phyloP scores from a whole-genome alignment of 371 early-diverging fungal species.

The Fennellomyces sp. region DNA sequence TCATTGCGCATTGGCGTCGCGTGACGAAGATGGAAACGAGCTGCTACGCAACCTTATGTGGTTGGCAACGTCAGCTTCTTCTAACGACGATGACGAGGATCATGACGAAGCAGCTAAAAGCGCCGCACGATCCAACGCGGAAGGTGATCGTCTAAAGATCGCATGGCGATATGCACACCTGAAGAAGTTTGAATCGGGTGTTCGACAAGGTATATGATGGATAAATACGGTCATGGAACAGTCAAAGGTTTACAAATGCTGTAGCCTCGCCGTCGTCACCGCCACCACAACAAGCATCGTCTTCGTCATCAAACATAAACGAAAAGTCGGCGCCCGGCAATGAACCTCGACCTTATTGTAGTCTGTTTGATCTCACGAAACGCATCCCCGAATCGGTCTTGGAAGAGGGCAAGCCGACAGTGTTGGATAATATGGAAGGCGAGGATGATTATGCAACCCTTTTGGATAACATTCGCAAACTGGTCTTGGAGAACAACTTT shows the following conservation, averaged over 20 bases:
- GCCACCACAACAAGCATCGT: conserved; percentile 10
- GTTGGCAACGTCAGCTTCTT: conserved; percentile 49
- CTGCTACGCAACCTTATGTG: conserved; percentile 65
- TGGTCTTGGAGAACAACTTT: conserved; percentile 66
- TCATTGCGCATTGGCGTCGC: conserved; percentile 68
- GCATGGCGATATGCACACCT: conserved; percentile 93
- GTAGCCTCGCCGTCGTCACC: conserved; percentile 27
- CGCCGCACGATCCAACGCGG: conserved; percentile 30
- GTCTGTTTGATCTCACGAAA: conserved; percentile 80
- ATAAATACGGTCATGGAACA: neutral
- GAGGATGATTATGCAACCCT: conserved; percentile 60
- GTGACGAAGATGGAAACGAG: conserved; percentile 64
- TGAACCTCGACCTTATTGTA: conserved; percentile 64
- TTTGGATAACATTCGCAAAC: conserved; percentile 54
- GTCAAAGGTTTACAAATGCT: neutral
- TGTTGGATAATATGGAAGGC: conserved; percentile 42
- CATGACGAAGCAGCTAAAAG: conserved; percentile 28
- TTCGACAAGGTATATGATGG: conserved; percentile 37
- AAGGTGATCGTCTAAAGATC: conserved; percentile 79
- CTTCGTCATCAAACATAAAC: neutral
- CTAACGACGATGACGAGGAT: conserved; percentile 55
- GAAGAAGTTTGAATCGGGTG: conserved; percentile 64
- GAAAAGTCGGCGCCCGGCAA: neutral
- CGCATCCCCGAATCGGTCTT: conserved; percentile 53
- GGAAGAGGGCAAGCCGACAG: conserved; percentile 45